A percentile compares a stretch with the other conserved stretches of the same genome.
phyloP scores from a whole-genome alignment of 129 eudicot genomes.

The Mikania micrantha region DNA sequence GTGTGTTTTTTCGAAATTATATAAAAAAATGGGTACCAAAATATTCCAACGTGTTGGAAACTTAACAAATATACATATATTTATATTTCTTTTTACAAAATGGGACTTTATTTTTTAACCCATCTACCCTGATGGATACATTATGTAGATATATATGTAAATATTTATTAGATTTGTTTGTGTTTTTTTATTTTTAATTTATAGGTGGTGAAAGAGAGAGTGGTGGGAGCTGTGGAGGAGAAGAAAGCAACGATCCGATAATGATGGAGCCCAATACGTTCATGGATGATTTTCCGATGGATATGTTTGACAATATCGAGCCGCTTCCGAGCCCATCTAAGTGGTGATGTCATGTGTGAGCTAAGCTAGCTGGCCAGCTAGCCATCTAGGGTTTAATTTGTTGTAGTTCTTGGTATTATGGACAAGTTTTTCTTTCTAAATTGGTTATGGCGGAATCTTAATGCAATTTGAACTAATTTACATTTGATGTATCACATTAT shows the following conservation, averaged over 20 bases:
- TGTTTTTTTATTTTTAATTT: background rate
- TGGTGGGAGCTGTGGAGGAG: conserved; percentile 31
- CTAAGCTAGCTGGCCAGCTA: too few species aligned
- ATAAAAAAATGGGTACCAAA: too few species aligned
- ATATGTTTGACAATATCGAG: conserved; percentile 74
- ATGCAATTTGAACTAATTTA: conserved; percentile 8
- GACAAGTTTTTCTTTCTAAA: conserved; percentile 12
- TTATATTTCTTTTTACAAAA: too few species aligned
- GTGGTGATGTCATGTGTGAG: conserved; percentile 41
- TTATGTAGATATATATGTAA: background rate
- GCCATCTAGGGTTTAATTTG: conserved; percentile 16
- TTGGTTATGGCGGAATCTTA: background rate
- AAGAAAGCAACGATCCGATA: conserved; percentile 32
- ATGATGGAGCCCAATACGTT: conserved; percentile 48
- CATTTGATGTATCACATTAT: background rate
- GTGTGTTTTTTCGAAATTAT: too few species aligned
- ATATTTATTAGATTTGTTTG: background rate
- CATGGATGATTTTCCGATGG: conserved; percentile 77
- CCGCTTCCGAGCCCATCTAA: conserved; percentile 77
- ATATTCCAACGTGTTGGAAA: too few species aligned
- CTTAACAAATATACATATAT: too few species aligned
- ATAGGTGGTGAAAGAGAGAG: conserved; percentile 37
- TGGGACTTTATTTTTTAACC: too few species aligned
- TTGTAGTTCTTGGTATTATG: conserved; percentile 31
- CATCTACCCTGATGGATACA: too few species aligned